Evolutionary conservation across 495 filamentous ascomycete species (phyloP).

Genomic region (Tuber melanosporum): DNA sequence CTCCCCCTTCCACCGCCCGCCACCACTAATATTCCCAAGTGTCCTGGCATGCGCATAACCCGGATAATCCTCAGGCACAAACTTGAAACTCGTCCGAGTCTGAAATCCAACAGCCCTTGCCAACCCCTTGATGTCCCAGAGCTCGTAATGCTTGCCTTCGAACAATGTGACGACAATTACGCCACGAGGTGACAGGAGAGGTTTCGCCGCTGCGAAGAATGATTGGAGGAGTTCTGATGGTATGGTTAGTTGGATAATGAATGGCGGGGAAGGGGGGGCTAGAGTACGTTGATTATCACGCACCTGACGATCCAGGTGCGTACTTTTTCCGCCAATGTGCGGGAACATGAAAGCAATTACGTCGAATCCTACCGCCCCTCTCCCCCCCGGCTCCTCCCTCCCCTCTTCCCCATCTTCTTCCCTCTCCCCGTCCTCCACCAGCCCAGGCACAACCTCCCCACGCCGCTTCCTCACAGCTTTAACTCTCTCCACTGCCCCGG

Average conservation of each 20-base stretch:
- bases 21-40: constrained; percentile 57
- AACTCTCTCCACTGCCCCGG: not conserved
- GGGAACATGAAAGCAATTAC: constrained; percentile 91
- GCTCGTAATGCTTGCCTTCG: constrained; percentile 83
- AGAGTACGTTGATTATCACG: constrained; percentile 67
- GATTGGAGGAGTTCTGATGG: constrained; percentile 63
- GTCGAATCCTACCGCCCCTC: constrained; percentile 50
- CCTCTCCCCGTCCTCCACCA: constrained; percentile 41
- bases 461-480: not conserved
- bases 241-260: constrained; percentile 10
- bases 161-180: constrained; percentile 81
- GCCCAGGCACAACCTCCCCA: constrained; percentile 46
- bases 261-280: not conserved
- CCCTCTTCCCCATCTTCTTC: constrained; percentile 17
- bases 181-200: constrained; percentile 48
- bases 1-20: constrained; percentile 69
- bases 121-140: constrained; percentile 89
- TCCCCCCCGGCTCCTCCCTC: constrained; percentile 43
- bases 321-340: constrained; percentile 84
- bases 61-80: constrained; percentile 66
- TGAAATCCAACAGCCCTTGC: constrained; percentile 69
- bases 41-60: constrained; percentile 86
- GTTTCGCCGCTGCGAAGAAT: constrained; percentile 62
- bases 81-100: constrained; percentile 70
- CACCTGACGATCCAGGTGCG: constrained; percentile 89